Evolutionary conservation across 2,329 filamentous ascomycete genomes (phyloP), one percentile per base, ranked within the genome.

Genomic region (Alternaria ethzedia): DNA sequence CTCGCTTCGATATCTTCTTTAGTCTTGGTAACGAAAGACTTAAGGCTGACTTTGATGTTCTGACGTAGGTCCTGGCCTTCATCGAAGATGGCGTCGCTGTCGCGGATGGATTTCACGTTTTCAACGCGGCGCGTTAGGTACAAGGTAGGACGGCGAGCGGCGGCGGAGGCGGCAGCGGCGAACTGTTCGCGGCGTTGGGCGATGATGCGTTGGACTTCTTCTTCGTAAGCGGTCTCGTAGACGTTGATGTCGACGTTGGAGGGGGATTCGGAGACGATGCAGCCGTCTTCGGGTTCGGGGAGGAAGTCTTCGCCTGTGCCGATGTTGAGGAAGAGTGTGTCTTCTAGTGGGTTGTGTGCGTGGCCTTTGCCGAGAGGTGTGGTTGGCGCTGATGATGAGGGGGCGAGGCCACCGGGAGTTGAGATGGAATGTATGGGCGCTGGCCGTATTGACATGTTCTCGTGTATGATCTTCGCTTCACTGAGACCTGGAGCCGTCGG

Each of bases 191-290:
- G 83, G 74, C 65, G 81, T 75, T 66, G 82, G 15, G 61, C 57
- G 79, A 87, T 81, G 72, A 97, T 95, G 15, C 90, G 87, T 62
- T 91, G 87, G 26, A 96, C 87, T 80, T 97, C 93, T 64, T 91
- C 88, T 74, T 92, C 89, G 77, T 97, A 97, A 0, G 95, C 95
- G 1, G 87, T 88, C 78, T 97, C 93, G 78, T 97, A 97, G 61
- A 98, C 90, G 75, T 96, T 90, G 71, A 93, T 93, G 64, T 96
- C 93, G 6, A 92, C 91, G 2, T 90, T 91, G 0, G 90, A 90
- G 3, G 95, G 95, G 2, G 92, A 96, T 79, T 97, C 94, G 28
- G 92, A 92, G 44, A 97, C 89, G 5, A 90, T 78, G 21, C 85
- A 74, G 74, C 77, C 49, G 21, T 79, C 75, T 43, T 76, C 72